Percentiles rank a stretch among this genome's conserved stretches.
These are phyloP conservation scores for Clonostachys rhizophaga DNA, from an alignment of 2,329 filamentous ascomycete species.

Conservation along the genomic window DNA sequence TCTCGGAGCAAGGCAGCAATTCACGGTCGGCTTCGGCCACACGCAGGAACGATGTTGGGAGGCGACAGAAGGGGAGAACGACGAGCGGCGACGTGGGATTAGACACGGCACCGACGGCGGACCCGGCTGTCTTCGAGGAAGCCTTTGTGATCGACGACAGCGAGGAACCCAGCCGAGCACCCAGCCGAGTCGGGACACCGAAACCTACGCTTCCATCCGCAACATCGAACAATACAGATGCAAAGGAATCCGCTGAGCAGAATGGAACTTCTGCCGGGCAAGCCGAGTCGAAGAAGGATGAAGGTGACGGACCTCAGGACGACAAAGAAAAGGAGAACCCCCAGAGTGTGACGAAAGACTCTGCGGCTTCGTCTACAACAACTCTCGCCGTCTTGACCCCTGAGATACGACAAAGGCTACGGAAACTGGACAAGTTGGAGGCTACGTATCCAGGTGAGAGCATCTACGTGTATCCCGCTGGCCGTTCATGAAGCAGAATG, in stretches of 20 bases:
- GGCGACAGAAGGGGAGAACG: conserved; percentile 32
- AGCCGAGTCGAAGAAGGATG: not conserved
- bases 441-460: conserved; percentile 73
- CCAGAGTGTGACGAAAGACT: not conserved
- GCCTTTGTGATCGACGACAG: conserved; percentile 86
- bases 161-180: conserved; percentile 59
- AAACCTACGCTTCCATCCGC: conserved; percentile 23
- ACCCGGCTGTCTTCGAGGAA: conserved; percentile 82
- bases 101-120: conserved; percentile 49
- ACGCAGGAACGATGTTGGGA: conserved; percentile 31
- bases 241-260: not conserved
- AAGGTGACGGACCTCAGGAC: not conserved
- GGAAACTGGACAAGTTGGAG: conserved; percentile 87
- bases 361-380: conserved; percentile 1
- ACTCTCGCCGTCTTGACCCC: conserved; percentile 55
- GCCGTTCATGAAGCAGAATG: not conserved
- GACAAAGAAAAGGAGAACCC: conserved; percentile 8
- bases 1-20: conserved; percentile 16
- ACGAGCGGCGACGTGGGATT: conserved; percentile 19
- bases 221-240: not conserved
- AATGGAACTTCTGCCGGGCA: not conserved
- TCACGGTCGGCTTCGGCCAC: conserved; percentile 30
- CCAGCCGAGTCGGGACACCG: conserved; percentile 58
- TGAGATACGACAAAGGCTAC: conserved; percentile 70
- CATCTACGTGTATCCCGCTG: not conserved